Conservation (phyloP, 768 basidiomycete species). For the Mycena capillaripes region DNA sequence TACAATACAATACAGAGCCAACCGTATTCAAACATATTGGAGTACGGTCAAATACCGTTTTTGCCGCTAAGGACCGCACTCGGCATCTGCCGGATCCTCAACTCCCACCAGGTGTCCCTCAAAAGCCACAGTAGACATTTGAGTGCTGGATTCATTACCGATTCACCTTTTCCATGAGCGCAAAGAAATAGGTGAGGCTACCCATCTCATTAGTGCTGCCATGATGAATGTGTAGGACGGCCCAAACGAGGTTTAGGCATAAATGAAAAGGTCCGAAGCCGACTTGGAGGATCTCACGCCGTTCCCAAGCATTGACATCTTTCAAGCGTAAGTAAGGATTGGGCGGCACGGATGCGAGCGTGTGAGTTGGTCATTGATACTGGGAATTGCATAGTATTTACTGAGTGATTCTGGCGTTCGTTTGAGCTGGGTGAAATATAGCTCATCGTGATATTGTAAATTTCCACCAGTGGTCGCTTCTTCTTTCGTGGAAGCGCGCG, state of each 20-base stretch:
- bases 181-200: constrained; percentile 47
- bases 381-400: neutral
- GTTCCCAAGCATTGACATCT: neutral
- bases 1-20: no score
- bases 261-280: constrained; percentile 51
- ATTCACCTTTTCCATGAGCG: constrained; percentile 47
- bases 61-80: no score
- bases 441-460: neutral
- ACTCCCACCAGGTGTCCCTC: no score
- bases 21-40: no score
- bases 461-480: neutral
- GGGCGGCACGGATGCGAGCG: neutral
- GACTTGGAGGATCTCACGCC: constrained; percentile 11
- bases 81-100: no score
- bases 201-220: constrained; percentile 42
- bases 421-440: neutral
- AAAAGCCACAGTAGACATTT: no score
- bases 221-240: constrained; percentile 44
- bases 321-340: neutral
- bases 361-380: neutral
- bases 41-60: no score
- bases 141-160: no score
- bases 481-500: neutral
- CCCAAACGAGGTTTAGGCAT: constrained; percentile 52
- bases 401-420: neutral